Evolutionary conservation across 176 grass and related monocot species (phyloP), one percentile per base, ranked within the genome.

Genomic region (Puya raimondii): DNA sequence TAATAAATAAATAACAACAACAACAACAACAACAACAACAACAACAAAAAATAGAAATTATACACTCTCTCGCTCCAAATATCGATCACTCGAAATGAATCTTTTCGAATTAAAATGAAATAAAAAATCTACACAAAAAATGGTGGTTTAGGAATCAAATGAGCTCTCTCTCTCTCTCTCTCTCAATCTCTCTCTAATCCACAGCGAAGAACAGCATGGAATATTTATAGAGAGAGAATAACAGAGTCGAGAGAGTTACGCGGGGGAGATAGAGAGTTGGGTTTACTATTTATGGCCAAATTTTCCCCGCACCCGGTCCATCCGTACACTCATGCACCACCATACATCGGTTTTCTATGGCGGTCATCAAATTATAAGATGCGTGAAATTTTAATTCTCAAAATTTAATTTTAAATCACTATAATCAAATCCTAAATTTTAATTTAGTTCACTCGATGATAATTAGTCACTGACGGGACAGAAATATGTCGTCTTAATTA

Each of bases 211-310:
- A 26, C 65, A 2, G 15, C 33, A 10, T 48, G 27, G 9, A 48
- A 67, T 67, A 48, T 67, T 47, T 67, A 67, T 67, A 65, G 63
- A 12, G 63, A 23, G 63, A 65, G 63, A 64, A 64, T 25, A 64
- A 65, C 22, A 65, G 63, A 65, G 63, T 10, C 29, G 42, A 67
- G 42, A 67, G 56, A 61, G n/a, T 61, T 61, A 61, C 17, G 56
- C 56, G 56, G 56, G 53, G 53, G 56, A 11, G 65, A 67, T 29
- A 18, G 65, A 29, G 33, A 48, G n/a, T 26, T 67, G 29, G 29
- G 0, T 26, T 67, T 67, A 3, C 65, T 67, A 67, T 67, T 47
- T 67, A 5, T 49, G 65, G 65, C 6, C 33, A 42, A 42, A 42
- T 42, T 42, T 42, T 42, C 33, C 33, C 33, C 5, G 33, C 33